Conservation (phyloP, 768 basidiomycete species). For the Serendipita sp. region DNA sequence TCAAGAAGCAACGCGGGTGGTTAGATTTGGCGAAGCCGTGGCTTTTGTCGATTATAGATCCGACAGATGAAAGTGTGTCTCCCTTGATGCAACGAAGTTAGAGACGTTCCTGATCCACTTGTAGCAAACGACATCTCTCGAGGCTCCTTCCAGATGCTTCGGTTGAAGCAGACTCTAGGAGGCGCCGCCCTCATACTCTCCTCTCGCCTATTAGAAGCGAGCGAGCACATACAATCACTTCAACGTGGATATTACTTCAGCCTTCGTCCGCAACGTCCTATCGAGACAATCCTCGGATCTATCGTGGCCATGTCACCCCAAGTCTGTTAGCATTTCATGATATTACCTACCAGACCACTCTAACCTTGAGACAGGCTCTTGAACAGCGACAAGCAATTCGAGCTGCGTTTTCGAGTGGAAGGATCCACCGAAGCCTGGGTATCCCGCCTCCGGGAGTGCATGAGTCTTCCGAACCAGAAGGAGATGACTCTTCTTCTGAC, state of each 20-base stretch:
- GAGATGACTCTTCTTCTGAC: not conserved
- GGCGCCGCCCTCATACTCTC: slow-evolving; percentile 62
- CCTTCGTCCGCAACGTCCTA: slow-evolving; percentile 23
- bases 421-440: slow-evolving; percentile 44
- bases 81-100: not conserved
- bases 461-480: slow-evolving; percentile 1
- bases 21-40: slow-evolving; percentile 36
- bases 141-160: slow-evolving; percentile 69
- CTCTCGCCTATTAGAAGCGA: slow-evolving; percentile 50
- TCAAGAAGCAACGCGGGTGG: slow-evolving; percentile 75
- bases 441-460: slow-evolving; percentile 20
- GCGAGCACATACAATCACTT: slow-evolving; percentile 44
- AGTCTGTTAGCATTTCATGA: slow-evolving; percentile 26
- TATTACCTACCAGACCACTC: not conserved
- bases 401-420: slow-evolving; percentile 46
- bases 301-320: slow-evolving; percentile 75
- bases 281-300: slow-evolving; percentile 51
- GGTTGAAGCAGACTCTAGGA: slow-evolving; percentile 67
- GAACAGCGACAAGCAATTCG: slow-evolving; percentile 54
- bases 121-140: slow-evolving; percentile 85
- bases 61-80: slow-evolving; percentile 65
- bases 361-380: slow-evolving; percentile 37
- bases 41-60: slow-evolving; percentile 82
- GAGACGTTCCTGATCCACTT: slow-evolving; percentile 5
- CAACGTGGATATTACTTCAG: slow-evolving; percentile 32